Percentiles rank a stretch among this genome's conserved stretches.
Evolutionary conservation across 2,329 filamentous ascomycete species (phyloP).

Genomic region (Colletotrichum truncatum): DNA sequence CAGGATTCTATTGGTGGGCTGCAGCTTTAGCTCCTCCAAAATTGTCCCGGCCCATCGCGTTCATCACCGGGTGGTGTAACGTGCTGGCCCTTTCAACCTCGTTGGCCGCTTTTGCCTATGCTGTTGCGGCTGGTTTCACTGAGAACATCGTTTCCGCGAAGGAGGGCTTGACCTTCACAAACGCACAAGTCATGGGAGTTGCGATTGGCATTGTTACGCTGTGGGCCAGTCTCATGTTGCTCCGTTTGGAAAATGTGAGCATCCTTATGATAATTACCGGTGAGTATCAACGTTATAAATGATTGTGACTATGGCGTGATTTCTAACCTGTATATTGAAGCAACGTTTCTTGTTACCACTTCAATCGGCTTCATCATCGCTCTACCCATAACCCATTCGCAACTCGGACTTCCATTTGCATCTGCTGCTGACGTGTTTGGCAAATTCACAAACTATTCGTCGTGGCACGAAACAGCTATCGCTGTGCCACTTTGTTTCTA

Average conservation of each 20-base stretch:
- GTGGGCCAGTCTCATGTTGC: background rate
- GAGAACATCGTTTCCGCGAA: background rate
- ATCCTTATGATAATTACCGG: background rate
- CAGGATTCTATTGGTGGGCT: conserved; percentile 70
- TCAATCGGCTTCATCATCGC: background rate
- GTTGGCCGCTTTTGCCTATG: background rate
- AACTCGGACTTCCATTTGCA: background rate
- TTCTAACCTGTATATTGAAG: background rate
- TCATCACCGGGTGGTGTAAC: conserved; percentile 31
- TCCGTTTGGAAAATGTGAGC: background rate
- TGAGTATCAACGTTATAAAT: too few species aligned
- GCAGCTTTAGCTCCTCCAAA: conserved; percentile 61
- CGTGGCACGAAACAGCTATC: background rate
- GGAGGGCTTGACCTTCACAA: background rate
- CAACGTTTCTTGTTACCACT: background rate
- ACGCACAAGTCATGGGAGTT: background rate
- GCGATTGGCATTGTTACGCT: background rate
- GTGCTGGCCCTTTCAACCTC: background rate
- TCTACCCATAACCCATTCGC: background rate
- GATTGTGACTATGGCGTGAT: too few species aligned
- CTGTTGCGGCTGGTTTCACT: background rate
- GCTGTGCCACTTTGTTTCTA: background rate
- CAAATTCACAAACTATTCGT: background rate
- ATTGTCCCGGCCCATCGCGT: conserved; percentile 30
- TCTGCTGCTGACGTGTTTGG: background rate